Evolutionary conservation across 371 early-diverging fungal species (phyloP).

Genomic region (Rhizoclosmatium hyalinum): DNA sequence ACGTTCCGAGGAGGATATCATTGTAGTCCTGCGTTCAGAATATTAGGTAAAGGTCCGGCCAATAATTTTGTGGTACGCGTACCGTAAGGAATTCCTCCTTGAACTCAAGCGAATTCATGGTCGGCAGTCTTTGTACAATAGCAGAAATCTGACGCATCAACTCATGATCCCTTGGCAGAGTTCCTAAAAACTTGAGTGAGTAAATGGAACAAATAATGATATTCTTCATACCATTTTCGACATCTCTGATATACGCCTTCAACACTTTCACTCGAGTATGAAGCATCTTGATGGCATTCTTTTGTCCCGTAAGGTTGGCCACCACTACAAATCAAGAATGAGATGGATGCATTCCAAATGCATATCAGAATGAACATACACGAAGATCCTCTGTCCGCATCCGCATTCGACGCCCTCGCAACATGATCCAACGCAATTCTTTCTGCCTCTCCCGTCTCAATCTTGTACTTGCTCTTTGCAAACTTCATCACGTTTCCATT

Average conservation of each 20-base stretch:
- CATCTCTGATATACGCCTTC: constrained; percentile 74
- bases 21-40: constrained; percentile 70
- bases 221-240: constrained; percentile 58
- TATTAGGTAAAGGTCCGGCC: constrained; percentile 13
- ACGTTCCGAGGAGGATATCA: constrained; percentile 78
- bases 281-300: constrained; percentile 85
- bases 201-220: not conserved
- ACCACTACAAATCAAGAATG: constrained; percentile 55
- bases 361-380: constrained; percentile 45
- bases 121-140: constrained; percentile 74
- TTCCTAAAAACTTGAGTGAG: constrained; percentile 38
- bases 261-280: constrained; percentile 73
- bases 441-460: constrained; percentile 86
- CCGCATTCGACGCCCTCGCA: constrained; percentile 70
- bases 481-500: constrained; percentile 66
- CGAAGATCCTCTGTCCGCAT: constrained; percentile 61
- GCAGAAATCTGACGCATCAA: constrained; percentile 79
- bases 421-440: constrained; percentile 88
- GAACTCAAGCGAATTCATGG: constrained; percentile 72
- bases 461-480: constrained; percentile 71
- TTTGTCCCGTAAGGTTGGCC: constrained; percentile 75
- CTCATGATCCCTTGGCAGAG: constrained; percentile 74
- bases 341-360: not conserved
- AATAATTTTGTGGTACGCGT: constrained; percentile 30
- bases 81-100: constrained; percentile 75